Base-by-base conservation (phyloP, 202 grass and related monocot genomes). In the Panicum virgatum region DNA sequence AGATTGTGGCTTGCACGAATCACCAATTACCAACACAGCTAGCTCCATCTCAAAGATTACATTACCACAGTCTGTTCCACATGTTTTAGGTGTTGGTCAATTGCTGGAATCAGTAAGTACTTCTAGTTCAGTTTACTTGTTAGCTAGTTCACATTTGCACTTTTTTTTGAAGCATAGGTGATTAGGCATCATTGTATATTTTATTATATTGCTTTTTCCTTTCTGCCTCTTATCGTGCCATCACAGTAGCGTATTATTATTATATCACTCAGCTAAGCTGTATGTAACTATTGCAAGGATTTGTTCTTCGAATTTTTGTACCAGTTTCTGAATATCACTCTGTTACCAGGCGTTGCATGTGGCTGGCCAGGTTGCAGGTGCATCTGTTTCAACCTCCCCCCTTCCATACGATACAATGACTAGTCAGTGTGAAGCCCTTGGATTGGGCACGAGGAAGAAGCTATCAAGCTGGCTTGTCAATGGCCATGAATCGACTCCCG, bases 391-490 rank as follows among this genome's bases (percentile, higher is more conserved):
- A 12, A 94, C 92, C 11, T 99, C 96, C 36, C 96, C 92, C 2
- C 90, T 99, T 56, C 93, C 92, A 1, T 99, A 99, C 27, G 93
- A 61, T 23, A 89, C 89, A 60, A 96, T 99, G 96, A 90, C 96
- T 56, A 90, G 91, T 75, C 96, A 99, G 85, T 99, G 96, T 1
- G 96, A 99, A 84, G 91, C 96, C 48, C 87, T 99, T 14, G 93
- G 93, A 67, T 87, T 80, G 66, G 96, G 89, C 80, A 88, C 91
- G 62, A 92, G 96, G 82, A 93, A 94, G 80, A 96, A 99, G 80
- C 87, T 99, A 58, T 93, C 96, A 43, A 96, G 91, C 81, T 99
- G 96, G 96, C 86, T 99, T 74, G 85, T 90, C 79, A 91, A 86
- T 60, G 85, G 87, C n/a, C 88, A 91, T 14, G 87, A 87, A 66